These are phyloP conservation scores for Camelina hispida DNA, from an alignment of 345 rosid species.

Conservation along the genomic window DNA sequence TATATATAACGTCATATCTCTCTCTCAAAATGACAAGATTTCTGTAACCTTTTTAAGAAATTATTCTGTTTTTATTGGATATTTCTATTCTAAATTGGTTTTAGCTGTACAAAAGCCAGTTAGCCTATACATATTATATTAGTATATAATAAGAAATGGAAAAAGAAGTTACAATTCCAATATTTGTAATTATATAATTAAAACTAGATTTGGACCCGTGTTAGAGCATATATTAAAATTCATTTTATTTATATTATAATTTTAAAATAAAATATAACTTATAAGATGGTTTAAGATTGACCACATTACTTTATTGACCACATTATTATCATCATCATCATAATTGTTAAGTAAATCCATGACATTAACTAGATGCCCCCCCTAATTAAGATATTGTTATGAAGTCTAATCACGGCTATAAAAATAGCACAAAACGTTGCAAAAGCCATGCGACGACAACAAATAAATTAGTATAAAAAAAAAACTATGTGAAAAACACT, in stretches of 20 bases:
- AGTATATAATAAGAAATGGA: slow-evolving; percentile 11
- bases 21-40: not conserved
- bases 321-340: not conserved
- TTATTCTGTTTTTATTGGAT: not conserved
- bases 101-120: not conserved
- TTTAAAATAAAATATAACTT: too few relatives aligned
- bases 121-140: not conserved
- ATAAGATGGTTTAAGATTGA: too few relatives aligned
- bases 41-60: not conserved
- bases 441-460: slow-evolving; percentile 27
- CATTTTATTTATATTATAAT: too few relatives aligned
- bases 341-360: not conserved
- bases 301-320: slow-evolving; percentile 35
- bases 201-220: too few relatives aligned
- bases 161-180: not conserved
- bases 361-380: slow-evolving; percentile 26
- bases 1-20: not conserved
- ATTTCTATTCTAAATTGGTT: slow-evolving; percentile 9
- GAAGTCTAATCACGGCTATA: slow-evolving; percentile 37
- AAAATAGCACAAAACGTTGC: slow-evolving; percentile 36
- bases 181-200: too few relatives aligned
- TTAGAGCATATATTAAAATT: too few relatives aligned
- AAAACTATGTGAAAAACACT: slow-evolving; percentile 30
- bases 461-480: slow-evolving; percentile 25
- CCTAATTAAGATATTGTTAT: slow-evolving; percentile 19